Evolutionary conservation across 306 rosid species (phyloP), one percentile per base, ranked within the genome.

Genomic region (Glycine soja): DNA sequence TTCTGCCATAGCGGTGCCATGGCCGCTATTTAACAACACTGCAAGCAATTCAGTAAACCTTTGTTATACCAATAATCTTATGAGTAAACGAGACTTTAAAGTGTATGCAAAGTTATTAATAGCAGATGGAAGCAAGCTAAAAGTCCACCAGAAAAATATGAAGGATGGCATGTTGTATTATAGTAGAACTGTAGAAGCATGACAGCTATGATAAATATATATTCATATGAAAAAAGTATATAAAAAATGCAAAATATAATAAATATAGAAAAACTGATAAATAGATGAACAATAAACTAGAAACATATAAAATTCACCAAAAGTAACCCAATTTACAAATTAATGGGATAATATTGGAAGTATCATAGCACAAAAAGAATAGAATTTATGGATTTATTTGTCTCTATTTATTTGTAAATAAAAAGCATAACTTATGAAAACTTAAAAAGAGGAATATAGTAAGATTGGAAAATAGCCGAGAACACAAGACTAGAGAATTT

Each of bases 11-110:
- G 24, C 1, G 24, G 24, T 19, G 24, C 24, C 30, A 24, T 24
- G 30, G 30, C 30, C 30, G 30, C 30, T 24, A 24, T 24, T 24
- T 24, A 24, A 24, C 30, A 24, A 24, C 30, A 24, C 30, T 24
- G 30, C 30, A 24, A 24, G 30, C 32, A 66, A 65, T 7, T 65
- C 11, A 63, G 47, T 36, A 63, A 32, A 32, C 10, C 32, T 40
- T 65, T 40, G 24, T n/a, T 8, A 8, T 63, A 34, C 2, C 6
- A 38, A 38, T 43, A 36, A 3, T 47, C 16, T 10, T 47, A 16
- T 7, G 56, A 34, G 74, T 56, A 78, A 24, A 50, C 38, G 50
- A 7, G 72, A 34, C 46, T 66, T 16, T 56, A 36, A 62, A n/a
- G 51, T 38, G 70, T 38, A 7, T 6, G 70, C 18, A 64, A 64